A percentile compares a stretch with the other conserved stretches of the same genome.
Evolutionary conservation across 768 basidiomycete genomes (phyloP).

Genomic region (Clitopilus hobsonii): DNA sequence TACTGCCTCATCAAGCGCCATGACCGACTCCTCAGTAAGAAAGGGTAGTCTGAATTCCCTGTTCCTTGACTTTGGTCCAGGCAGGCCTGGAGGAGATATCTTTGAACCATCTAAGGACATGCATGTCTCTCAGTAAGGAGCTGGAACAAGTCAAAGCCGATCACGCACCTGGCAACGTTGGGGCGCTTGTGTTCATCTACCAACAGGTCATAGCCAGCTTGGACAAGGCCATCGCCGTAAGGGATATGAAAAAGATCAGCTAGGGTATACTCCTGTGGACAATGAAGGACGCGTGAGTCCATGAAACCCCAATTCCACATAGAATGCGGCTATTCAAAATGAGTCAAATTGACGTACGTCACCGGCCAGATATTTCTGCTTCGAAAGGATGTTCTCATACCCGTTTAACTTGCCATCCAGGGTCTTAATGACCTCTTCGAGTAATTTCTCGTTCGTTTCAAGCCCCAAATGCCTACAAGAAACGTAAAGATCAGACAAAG

Average conservation of each 20-base stretch:
- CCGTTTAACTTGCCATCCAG: constrained; percentile 29
- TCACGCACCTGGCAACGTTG: constrained; percentile 31
- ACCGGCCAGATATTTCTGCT: constrained; percentile 37
- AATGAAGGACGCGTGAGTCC: neutral
- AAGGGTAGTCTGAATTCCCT: neutral
- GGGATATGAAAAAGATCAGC: constrained; percentile 51
- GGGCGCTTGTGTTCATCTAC: constrained; percentile 17
- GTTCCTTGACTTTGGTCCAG: constrained; percentile 21
- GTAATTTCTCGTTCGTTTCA: constrained; percentile 24
- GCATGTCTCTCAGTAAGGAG: neutral
- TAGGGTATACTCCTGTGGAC: constrained; percentile 36
- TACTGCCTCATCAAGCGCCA: neutral
- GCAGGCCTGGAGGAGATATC: constrained; percentile 35
- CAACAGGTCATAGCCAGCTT: constrained; percentile 17
- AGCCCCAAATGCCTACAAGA: constrained; percentile 9
- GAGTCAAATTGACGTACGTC: constrained; percentile 21
- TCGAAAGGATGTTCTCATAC: constrained; percentile 42
- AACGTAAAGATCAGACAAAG: neutral
- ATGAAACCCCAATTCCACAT: neutral
- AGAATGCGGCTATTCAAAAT: neutral
- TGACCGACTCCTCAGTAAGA: neutral
- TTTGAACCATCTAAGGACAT: constrained; percentile 38
- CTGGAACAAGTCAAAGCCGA: neutral
- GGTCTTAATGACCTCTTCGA: constrained; percentile 11
- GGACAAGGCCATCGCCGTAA: constrained; percentile 14